Base-by-base conservation (phyloP, 495 filamentous ascomycete species). In the Cercophora newfieldiana region DNA sequence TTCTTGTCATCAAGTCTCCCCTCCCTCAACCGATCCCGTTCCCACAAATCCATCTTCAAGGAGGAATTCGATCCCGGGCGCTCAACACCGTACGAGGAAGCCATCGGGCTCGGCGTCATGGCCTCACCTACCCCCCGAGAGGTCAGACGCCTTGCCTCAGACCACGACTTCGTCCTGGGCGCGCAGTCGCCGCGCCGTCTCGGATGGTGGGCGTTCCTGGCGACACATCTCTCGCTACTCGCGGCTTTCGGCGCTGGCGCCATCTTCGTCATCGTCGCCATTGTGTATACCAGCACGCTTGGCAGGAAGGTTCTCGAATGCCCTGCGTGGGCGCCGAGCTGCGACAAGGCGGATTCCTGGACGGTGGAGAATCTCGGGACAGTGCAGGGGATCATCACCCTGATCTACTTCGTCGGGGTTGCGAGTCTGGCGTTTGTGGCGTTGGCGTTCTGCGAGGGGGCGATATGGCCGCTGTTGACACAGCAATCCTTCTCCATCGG, bases 311-410 rank as follows among this genome's bases (percentile, higher is more conserved):
- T 68, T n/a, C 61, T 76, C 3, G 60, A 72, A 7, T 76, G 74
- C 44, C 72, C 74, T 5, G 0, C 55, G 3, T 76, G 74, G 74
- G 69, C 72, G 6, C 59, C 47, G 14, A 51, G 48, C 29, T 76
- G 74, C 47, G 25, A 19, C 14, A 31, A 37, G 7, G 56, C 63
- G 8, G 70, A 72, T 54, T 29, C 16, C 2, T 76, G 74, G 74
- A 75, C 72, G 0, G 30, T 64, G 0, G 63, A 68, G 5, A 64
- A 76, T 47, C 69, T 76, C 16, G 66, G 64, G 3, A 73, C 67
- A 6, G 61, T 76, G 22, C 74, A 76, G 62, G 72, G 71, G 1
- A 65, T 74, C 51, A 71, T 74, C 59, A 71, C 74, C 7, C 26
- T 73, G 29, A 22, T 76, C 3, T 76, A 70, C 57, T 50, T 68